Conservation (phyloP, 495 filamentous ascomycete genomes). For the Chaetomium tenue region DNA sequence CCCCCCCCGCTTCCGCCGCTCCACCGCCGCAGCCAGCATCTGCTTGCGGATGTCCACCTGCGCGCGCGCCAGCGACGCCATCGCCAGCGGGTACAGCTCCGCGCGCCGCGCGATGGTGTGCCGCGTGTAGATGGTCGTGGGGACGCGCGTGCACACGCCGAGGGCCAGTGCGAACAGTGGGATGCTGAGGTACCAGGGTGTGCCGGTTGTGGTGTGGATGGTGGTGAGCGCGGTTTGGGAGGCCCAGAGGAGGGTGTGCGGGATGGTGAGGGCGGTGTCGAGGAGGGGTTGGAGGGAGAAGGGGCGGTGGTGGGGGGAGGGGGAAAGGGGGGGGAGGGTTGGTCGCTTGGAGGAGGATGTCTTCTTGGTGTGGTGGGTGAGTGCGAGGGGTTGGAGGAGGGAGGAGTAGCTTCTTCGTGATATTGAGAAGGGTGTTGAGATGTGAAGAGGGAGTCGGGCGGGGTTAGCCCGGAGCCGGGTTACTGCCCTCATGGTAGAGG, state of each 20-base stretch:
- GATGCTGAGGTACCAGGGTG: constrained; percentile 70
- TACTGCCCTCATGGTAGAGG: constrained; percentile 10
- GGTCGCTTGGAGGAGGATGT: background rate
- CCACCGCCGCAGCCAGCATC: too few relatives aligned
- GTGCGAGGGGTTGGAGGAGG: constrained; percentile 2
- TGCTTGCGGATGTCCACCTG: too few relatives aligned
- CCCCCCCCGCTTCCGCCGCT: background rate
- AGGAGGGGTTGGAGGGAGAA: constrained; percentile 29
- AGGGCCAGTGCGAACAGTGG: constrained; percentile 67
- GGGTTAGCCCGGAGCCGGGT: background rate
- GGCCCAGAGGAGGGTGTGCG: constrained; percentile 56
- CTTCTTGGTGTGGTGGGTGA: background rate
- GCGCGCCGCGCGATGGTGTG: constrained; percentile 42
- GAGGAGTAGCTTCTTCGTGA: constrained; percentile 14
- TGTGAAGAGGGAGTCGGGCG: background rate
- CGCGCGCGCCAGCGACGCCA: constrained; percentile 46
- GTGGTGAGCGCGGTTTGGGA: constrained; percentile 58
- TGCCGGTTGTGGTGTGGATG: constrained; percentile 57
- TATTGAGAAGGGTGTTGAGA: background rate
- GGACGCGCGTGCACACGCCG: constrained; percentile 57
- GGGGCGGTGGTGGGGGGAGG: constrained; percentile 7
- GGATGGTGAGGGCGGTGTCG: constrained; percentile 48
- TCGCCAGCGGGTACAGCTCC: constrained; percentile 51
- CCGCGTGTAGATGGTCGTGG: constrained; percentile 56
- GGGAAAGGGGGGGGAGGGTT: background rate